A percentile compares a stretch with the other conserved stretches of the same genome.
These are phyloP conservation scores for Trichoderma virens DNA, from an alignment of 495 filamentous ascomycete genomes.

Conservation along the genomic window DNA sequence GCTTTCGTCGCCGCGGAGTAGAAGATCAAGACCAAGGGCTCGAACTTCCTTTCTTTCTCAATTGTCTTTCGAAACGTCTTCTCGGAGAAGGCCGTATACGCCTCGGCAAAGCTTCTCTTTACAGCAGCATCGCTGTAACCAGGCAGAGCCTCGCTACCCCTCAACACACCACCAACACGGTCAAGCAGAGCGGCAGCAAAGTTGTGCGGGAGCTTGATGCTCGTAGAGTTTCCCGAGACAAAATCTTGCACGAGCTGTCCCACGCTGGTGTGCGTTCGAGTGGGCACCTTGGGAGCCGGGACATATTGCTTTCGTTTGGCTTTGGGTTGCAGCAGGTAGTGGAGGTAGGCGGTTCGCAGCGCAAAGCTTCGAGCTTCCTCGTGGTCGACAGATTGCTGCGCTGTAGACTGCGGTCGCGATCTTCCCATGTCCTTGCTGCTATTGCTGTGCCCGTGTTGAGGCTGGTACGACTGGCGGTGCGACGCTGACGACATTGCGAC, in stretches of 20 bases:
- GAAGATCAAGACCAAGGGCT: slow-evolving; percentile 89
- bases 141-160: slow-evolving; percentile 54
- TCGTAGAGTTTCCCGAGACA: slow-evolving; percentile 28
- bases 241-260: slow-evolving; percentile 55
- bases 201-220: slow-evolving; percentile 39
- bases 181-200: slow-evolving; percentile 65
- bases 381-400: slow-evolving; percentile 37
- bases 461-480: slow-evolving; percentile 2
- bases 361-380: slow-evolving; percentile 84
- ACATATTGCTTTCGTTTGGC: slow-evolving; percentile 80
- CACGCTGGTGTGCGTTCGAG: slow-evolving; percentile 64
- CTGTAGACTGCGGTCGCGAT: slow-evolving; percentile 29
- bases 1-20: slow-evolving; percentile 68
- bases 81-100: slow-evolving; percentile 60
- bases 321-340: slow-evolving; percentile 88
- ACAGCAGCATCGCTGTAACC: slow-evolving; percentile 83
- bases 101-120: slow-evolving; percentile 89
- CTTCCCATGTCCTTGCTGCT: slow-evolving; percentile 33
- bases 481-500: slow-evolving; percentile 2
- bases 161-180: slow-evolving; percentile 73
- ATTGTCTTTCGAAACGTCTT: slow-evolving; percentile 75
- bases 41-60: slow-evolving; percentile 89
- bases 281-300: slow-evolving; percentile 48
- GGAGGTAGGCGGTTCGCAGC: slow-evolving; percentile 83
- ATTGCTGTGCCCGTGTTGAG: slow-evolving; percentile 14